Conservation (phyloP, 805 yeast species). For the Candida ipomoeae region DNA sequence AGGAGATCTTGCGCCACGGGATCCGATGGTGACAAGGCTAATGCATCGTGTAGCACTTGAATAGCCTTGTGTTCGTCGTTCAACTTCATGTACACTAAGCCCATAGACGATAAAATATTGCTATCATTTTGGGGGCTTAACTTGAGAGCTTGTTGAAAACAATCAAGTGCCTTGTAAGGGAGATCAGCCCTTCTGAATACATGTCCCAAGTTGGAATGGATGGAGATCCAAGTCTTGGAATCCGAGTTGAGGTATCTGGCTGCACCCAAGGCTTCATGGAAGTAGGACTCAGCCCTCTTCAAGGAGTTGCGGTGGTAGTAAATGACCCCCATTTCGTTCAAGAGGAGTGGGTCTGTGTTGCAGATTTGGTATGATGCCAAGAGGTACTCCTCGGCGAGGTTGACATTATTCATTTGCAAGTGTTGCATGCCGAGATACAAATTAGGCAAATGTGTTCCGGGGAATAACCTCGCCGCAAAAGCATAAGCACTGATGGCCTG, state of each 20-base stretch:
- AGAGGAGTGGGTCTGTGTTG: slow-evolving; percentile 76
- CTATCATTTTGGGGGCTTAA: slow-evolving; percentile 63
- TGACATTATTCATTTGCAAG: slow-evolving; percentile 76
- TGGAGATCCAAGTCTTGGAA: slow-evolving; percentile 78
- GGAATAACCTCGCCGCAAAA: slow-evolving; percentile 87
- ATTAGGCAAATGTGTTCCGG: slow-evolving; percentile 86
- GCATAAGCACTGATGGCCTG: slow-evolving; percentile 97
- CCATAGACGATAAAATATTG: slow-evolving; percentile 78
- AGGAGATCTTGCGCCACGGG: slow-evolving; percentile 80
- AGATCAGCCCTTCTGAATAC: slow-evolving; percentile 68
- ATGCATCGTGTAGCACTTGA: slow-evolving; percentile 71
- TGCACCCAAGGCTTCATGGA: slow-evolving; percentile 66
- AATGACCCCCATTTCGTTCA: slow-evolving; percentile 93
- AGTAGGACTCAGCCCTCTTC: slow-evolving; percentile 62
- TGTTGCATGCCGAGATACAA: slow-evolving; percentile 95
- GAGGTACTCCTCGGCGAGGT: slow-evolving; percentile 83
- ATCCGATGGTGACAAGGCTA: slow-evolving; percentile 75
- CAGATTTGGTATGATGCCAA: slow-evolving; percentile 71
- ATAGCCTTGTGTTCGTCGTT: slow-evolving; percentile 66
- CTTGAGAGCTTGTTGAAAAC: slow-evolving; percentile 72
- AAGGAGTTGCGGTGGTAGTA: slow-evolving; percentile 71
- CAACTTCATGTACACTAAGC: slow-evolving; percentile 70
- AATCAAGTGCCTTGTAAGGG: slow-evolving; percentile 62
- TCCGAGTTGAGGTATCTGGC: slow-evolving; percentile 70
- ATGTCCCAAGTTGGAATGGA: slow-evolving; percentile 84